A percentile compares a stretch with the other conserved stretches of the same genome.
Conservation (phyloP, 2,329 filamentous ascomycete genomes). For the Coleophoma cylindrospora region DNA sequence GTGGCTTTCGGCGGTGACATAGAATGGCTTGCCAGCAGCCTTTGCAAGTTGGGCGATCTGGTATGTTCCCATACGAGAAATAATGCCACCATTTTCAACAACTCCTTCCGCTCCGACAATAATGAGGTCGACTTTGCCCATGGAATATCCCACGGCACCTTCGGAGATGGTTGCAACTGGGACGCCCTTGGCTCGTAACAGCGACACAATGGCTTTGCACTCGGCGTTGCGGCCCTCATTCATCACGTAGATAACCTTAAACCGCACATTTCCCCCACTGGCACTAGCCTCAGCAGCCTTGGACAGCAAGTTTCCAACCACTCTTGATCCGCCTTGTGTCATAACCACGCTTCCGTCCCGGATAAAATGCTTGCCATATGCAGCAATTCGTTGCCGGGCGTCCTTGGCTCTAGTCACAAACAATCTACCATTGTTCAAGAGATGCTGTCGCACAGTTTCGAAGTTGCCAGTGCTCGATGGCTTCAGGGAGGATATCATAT, state of each 20-base stretch:
- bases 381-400: constrained; percentile 76
- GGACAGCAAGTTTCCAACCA: constrained; percentile 72
- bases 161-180: constrained; percentile 78
- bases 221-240: constrained; percentile 52
- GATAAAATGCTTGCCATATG: constrained; percentile 73
- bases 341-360: constrained; percentile 76
- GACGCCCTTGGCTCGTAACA: constrained; percentile 68
- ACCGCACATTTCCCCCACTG: constrained; percentile 53
- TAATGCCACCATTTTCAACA: constrained; percentile 88
- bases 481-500: constrained; percentile 69
- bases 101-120: constrained; percentile 77
- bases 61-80: constrained; percentile 79
- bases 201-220: constrained; percentile 64
- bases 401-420: constrained; percentile 87
- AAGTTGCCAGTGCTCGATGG: constrained; percentile 59
- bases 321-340: constrained; percentile 82
- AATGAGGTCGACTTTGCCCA: constrained; percentile 67
- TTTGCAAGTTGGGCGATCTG: constrained; percentile 82
- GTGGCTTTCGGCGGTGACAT: constrained; percentile 91
- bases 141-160: constrained; percentile 71
- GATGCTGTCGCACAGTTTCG: constrained; percentile 74
- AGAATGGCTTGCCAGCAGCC: constrained; percentile 64
- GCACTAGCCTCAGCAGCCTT: constrained; percentile 64
- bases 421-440: constrained; percentile 78
- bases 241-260: constrained; percentile 78